A percentile compares a stretch with the other conserved stretches of the same genome.
These are phyloP conservation scores for Sonneratia caseolaris DNA, from an alignment of 345 rosid genomes.

Conservation along the genomic window DNA sequence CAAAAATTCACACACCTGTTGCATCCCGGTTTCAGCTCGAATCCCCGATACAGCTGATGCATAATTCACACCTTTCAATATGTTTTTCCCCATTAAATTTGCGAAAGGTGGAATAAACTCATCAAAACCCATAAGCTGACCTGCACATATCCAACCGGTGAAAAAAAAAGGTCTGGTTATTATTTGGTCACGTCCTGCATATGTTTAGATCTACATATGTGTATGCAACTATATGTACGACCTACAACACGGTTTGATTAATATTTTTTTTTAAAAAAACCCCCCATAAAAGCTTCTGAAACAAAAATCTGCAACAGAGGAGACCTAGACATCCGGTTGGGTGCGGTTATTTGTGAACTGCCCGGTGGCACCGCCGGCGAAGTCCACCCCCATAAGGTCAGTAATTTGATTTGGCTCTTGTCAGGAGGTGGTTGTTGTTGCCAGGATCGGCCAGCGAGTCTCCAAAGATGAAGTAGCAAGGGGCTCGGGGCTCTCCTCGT, in stretches of 20 bases:
- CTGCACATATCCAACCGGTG: conserved; percentile 13
- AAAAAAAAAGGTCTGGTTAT: too few relatives aligned
- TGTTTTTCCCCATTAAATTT: conserved; percentile 12
- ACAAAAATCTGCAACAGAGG: background rate
- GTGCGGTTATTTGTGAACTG: conserved; percentile 29
- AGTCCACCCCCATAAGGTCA: conserved; percentile 30
- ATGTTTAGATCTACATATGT: background rate
- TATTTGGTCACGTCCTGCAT: background rate
- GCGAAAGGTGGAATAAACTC: conserved; percentile 23
- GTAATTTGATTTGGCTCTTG: conserved; percentile 23
- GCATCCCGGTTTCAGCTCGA: conserved; percentile 6
- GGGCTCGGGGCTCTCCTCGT: conserved; percentile 15
- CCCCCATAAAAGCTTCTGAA: background rate
- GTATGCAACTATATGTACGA: too few relatives aligned
- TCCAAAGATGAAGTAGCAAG: conserved; percentile 28
- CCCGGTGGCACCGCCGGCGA: conserved; percentile 27
- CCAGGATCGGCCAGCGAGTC: conserved; percentile 24
- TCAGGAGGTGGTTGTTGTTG: conserved; percentile 22
- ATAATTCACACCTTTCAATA: conserved; percentile 14
- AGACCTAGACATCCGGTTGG: conserved; percentile 23
- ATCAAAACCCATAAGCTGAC: conserved; percentile 25
- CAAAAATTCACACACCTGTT: background rate
- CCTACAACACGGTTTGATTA: too few relatives aligned
- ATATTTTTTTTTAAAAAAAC: too few relatives aligned
- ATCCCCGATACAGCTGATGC: conserved; percentile 15